These are phyloP conservation scores for Quercus agrifolia DNA, from an alignment of 306 rosid species.

Conservation along the genomic window DNA sequence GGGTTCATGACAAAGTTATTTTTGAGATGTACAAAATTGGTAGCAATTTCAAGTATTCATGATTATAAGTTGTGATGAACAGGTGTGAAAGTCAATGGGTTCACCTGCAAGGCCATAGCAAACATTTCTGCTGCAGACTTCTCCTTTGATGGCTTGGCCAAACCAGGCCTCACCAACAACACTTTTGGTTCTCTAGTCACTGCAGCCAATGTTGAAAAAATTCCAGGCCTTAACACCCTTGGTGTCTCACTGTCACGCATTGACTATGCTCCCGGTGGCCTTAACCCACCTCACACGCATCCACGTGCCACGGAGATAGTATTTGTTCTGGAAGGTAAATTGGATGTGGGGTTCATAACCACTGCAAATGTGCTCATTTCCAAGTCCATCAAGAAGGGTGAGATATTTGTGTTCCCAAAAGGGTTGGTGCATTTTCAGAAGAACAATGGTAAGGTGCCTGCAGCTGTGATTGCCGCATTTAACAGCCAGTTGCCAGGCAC, in stretches of 20 bases:
- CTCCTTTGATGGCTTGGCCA: slow-evolving; percentile 52
- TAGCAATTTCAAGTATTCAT: not conserved
- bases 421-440: slow-evolving; percentile 83
- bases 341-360: slow-evolving; percentile 85
- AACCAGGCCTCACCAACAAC: slow-evolving; percentile 71
- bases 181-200: slow-evolving; percentile 67
- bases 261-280: slow-evolving; percentile 86
- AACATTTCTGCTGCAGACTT: slow-evolving; percentile 61
- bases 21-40: not conserved
- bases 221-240: slow-evolving; percentile 88
- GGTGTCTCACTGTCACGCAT: slow-evolving; percentile 75
- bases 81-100: slow-evolving; percentile 73
- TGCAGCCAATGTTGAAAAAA: slow-evolving; percentile 58
- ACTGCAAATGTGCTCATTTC: slow-evolving; percentile 57
- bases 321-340: slow-evolving; percentile 60
- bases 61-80: slow-evolving; percentile 18
- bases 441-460: slow-evolving; percentile 55
- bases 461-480: slow-evolving; percentile 67
- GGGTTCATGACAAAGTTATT: not conserved
- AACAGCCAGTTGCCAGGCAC: slow-evolving; percentile 91
- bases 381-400: slow-evolving; percentile 67
- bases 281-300: slow-evolving; percentile 95
- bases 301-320: slow-evolving; percentile 89
- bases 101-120: slow-evolving; percentile 53
- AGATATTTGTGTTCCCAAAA: slow-evolving; percentile 72